Percentiles rank a stretch among this genome's conserved stretches.
Conservation (phyloP, 306 rosid genomes). For the Cucumis cinereus region DNA sequence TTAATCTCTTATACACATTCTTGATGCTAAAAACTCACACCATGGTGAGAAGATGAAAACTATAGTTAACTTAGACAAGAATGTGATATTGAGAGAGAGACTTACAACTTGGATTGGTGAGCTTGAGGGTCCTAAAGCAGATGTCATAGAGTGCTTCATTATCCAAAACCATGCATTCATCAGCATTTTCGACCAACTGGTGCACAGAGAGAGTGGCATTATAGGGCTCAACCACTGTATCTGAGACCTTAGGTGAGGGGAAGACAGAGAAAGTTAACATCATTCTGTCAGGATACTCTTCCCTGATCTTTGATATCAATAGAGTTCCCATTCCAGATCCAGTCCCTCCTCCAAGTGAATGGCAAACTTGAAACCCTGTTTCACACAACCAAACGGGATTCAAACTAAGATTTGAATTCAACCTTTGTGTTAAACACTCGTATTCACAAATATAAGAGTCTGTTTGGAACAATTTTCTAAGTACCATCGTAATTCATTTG, state of each 20-base stretch:
- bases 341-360: conserved; percentile 91
- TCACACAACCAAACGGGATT: not conserved
- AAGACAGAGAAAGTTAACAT: conserved; percentile 89
- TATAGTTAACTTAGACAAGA: not conserved
- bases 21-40: not conserved
- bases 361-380: conserved; percentile 82
- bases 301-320: conserved; percentile 85
- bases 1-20: not conserved
- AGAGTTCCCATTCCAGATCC: conserved; percentile 93
- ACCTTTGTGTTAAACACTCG: not conserved
- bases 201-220: conserved; percentile 85
- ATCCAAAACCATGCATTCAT: conserved; percentile 86
- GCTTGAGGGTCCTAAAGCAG: conserved; percentile 86
- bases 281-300: conserved; percentile 89
- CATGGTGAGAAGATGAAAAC: not conserved
- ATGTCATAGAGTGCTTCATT: conserved; percentile 87
- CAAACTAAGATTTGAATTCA: not conserved
- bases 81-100: not conserved
- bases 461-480: not conserved
- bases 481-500: too few species aligned
- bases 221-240: conserved; percentile 90
- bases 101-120: conserved; percentile 87
- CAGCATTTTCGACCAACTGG: conserved; percentile 80
- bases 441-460: not conserved
- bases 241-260: conserved; percentile 78